Conservation (phyloP, 306 rosid genomes). For the Cucumis hystrix region DNA sequence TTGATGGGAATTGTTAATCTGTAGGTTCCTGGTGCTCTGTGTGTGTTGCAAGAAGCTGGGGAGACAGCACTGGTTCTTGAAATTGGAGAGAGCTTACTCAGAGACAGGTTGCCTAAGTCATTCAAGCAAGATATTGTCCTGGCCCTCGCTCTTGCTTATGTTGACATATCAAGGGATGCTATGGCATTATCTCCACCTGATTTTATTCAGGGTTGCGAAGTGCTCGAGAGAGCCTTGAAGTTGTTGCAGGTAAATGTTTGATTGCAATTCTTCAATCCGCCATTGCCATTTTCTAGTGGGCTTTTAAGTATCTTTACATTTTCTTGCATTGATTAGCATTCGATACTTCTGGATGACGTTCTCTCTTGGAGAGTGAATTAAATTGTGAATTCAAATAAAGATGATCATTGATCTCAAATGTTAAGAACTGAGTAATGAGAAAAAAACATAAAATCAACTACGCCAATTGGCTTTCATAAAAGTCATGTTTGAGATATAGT, state of each 20-base stretch:
- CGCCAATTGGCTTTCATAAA: background rate
- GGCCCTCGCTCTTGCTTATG: constrained; percentile 79
- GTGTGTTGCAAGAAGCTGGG: constrained; percentile 86
- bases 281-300: background rate
- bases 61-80: constrained; percentile 61
- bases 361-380: background rate
- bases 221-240: constrained; percentile 91
- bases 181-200: constrained; percentile 76
- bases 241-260: constrained; percentile 56
- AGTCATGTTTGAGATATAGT: background rate
- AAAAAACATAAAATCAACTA: background rate
- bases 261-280: background rate
- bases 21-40: constrained; percentile 95
- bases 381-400: background rate
- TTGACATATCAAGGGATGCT: constrained; percentile 82
- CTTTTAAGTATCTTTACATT: background rate
- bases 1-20: constrained; percentile 8
- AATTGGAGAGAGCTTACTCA: constrained; percentile 64
- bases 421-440: background rate
- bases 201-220: constrained; percentile 66
- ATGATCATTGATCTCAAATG: background rate
- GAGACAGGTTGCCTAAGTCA: constrained; percentile 74
- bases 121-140: constrained; percentile 91
- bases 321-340: background rate
- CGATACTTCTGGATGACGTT: background rate